Conservation (phyloP, 345 rosid genomes). For the Arabis hirsuta region DNA sequence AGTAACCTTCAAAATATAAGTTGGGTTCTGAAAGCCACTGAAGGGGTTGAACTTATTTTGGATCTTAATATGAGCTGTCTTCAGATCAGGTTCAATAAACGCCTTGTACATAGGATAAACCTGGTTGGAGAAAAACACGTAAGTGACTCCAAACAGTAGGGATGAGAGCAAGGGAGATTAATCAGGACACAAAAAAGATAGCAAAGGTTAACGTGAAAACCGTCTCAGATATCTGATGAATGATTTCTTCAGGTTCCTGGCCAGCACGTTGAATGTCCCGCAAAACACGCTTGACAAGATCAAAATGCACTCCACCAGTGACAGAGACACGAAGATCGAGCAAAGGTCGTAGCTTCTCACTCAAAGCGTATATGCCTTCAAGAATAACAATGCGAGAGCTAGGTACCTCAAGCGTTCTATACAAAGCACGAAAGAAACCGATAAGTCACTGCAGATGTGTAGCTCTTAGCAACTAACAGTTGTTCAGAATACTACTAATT, state of each 20-base stretch:
- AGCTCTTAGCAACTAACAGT: constrained; percentile 16
- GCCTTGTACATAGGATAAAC: constrained; percentile 99
- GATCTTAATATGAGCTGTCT: constrained; percentile 94
- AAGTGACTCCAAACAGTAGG: constrained; percentile 14
- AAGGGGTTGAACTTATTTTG: constrained; percentile 97
- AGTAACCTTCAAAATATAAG: constrained; percentile 85
- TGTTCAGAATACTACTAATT: constrained; percentile 18
- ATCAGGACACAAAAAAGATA: constrained; percentile 19
- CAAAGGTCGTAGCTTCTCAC: constrained; percentile 83
- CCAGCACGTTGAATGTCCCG: constrained; percentile 98
- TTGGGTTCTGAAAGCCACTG: constrained; percentile 96
- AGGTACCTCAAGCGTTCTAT: constrained; percentile 90
- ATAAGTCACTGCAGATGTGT: constrained; percentile 26
- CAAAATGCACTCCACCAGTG: constrained; percentile 97
- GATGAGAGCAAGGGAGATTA: constrained; percentile 24
- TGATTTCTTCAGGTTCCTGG: constrained; percentile 98
- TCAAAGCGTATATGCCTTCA: constrained; percentile 95
- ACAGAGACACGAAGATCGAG: constrained; percentile 97
- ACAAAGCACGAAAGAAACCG: constrained; percentile 33
- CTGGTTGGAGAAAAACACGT: constrained; percentile 47
- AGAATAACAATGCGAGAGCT: constrained; percentile 88
- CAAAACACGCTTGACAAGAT: constrained; percentile 94
- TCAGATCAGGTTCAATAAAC: constrained; percentile 96
- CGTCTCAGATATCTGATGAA: constrained; percentile 99
- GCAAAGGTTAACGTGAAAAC: constrained; percentile 48